Evolutionary conservation across 1,284 basidiomycete genomes (phyloP).

Genomic region (Malassezia globosa): DNA sequence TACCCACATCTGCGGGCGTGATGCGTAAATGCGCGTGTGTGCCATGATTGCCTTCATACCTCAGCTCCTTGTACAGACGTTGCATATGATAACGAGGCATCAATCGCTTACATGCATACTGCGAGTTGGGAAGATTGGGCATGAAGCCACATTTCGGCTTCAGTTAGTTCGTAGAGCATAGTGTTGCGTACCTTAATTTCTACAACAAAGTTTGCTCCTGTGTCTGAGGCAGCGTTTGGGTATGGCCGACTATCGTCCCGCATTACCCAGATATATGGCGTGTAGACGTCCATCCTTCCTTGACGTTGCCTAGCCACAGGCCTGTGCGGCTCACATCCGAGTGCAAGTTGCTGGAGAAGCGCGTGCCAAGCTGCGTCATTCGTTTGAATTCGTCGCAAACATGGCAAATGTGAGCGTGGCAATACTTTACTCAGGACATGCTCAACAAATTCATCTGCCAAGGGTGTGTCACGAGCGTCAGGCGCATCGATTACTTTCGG

Average conservation of each 20-base stretch:
- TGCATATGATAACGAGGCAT: conserved; percentile 12
- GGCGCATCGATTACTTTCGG: not conserved
- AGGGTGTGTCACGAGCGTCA: not conserved
- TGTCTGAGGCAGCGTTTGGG: too few species aligned
- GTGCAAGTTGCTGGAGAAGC: conserved; percentile 1
- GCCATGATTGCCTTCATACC: too few species aligned
- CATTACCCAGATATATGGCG: conserved; percentile 9
- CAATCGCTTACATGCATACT: not conserved
- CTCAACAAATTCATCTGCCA: conserved; percentile 1
- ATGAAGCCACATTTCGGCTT: conserved; percentile 16
- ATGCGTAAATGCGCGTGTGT: not conserved
- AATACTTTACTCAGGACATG: conserved; percentile 5
- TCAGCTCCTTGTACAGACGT: not conserved
- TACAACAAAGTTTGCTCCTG: not conserved
- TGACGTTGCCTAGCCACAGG: not conserved
- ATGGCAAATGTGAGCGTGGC: not conserved
- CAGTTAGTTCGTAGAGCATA: too few species aligned
- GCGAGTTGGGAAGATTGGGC: not conserved
- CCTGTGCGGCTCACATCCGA: not conserved
- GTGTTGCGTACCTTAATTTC: conserved; percentile 11
- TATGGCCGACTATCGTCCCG: not conserved
- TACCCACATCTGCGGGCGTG: not conserved
- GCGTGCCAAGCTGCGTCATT: not conserved
- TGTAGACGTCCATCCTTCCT: not conserved
- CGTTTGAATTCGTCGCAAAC: not conserved